These are phyloP conservation scores for Xenosphaeropsis pyriputrescens DNA, from an alignment of 2,329 filamentous ascomycete species.

Conservation along the genomic window DNA sequence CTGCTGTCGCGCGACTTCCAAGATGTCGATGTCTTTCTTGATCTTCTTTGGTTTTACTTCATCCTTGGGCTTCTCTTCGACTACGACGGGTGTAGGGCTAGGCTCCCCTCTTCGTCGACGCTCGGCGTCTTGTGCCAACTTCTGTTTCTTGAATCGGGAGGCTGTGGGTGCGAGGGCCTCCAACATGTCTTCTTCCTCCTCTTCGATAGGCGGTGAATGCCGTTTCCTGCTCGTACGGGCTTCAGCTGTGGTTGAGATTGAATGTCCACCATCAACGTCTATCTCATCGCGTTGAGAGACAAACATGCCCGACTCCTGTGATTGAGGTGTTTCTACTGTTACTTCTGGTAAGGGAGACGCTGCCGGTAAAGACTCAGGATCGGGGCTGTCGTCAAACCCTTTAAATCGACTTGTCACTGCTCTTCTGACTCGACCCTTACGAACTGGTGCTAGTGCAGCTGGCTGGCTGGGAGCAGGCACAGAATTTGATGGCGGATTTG, in stretches of 20 bases:
- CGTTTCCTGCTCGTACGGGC: constrained; percentile 23
- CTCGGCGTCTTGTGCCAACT: constrained; percentile 42
- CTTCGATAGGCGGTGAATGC: constrained; percentile 23
- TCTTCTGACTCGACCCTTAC: constrained; percentile 20
- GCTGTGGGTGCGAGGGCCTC: constrained; percentile 64
- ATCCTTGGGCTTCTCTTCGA: constrained; percentile 14
- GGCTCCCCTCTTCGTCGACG: constrained; percentile 21
- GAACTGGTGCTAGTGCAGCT: constrained; percentile 6
- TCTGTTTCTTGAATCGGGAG: constrained; percentile 64
- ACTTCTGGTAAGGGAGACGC: constrained; percentile 16
- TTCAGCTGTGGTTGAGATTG: constrained; percentile 1
- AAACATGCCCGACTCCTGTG: constrained; percentile 29
- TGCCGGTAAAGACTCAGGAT: constrained; percentile 19
- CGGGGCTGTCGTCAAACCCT: constrained; percentile 52
- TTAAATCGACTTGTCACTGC: constrained; percentile 48
- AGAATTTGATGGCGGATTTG: constrained; percentile 5
- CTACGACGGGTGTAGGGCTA: constrained; percentile 9
- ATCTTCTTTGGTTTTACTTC: constrained; percentile 16
- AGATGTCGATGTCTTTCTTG: constrained; percentile 51
- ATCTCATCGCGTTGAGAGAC: constrained; percentile 31
- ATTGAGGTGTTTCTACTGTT: constrained; percentile 3
- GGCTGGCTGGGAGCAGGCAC: neutral
- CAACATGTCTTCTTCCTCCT: constrained; percentile 35
- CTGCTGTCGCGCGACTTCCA: constrained; percentile 46
- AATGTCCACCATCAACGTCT: constrained; percentile 6